A percentile compares a stretch with the other conserved stretches of the same genome.
Conservation (phyloP, 2,329 filamentous ascomycete species). For the Venturiaceae sp. region DNA sequence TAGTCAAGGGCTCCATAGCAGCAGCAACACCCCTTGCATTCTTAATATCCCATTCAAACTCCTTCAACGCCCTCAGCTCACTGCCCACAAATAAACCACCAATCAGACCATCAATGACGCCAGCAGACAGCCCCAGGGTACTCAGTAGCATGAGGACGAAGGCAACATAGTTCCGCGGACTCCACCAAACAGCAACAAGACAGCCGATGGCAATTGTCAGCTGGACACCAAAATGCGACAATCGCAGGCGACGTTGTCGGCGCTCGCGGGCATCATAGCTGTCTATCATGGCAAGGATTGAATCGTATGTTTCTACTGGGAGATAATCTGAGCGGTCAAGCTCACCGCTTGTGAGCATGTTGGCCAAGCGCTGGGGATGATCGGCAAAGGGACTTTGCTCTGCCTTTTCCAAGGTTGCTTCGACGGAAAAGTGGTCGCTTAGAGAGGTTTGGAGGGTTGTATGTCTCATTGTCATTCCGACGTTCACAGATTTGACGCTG, state of each 20-base stretch:
- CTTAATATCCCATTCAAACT: constrained; percentile 88
- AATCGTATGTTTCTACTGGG: constrained; percentile 50
- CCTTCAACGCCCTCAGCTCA: constrained; percentile 72
- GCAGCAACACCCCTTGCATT: constrained; percentile 45
- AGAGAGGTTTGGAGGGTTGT: constrained; percentile 74
- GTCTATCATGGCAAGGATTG: constrained; percentile 61
- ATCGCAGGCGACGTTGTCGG: constrained; percentile 60
- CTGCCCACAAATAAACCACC: constrained; percentile 77
- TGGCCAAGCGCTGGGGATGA: not conserved
- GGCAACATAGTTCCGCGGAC: constrained; percentile 61
- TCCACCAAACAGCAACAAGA: constrained; percentile 79
- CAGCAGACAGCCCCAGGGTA: constrained; percentile 65
- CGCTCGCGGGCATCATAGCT: constrained; percentile 63
- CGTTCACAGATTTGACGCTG: constrained; percentile 59
- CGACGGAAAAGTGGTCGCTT: constrained; percentile 90
- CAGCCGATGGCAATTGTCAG: constrained; percentile 62
- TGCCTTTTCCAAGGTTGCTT: constrained; percentile 55
- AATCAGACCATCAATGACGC: constrained; percentile 76
- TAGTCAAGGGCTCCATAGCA: not conserved
- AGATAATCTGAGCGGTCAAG: constrained; percentile 13
- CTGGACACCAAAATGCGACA: constrained; percentile 62
- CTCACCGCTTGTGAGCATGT: constrained; percentile 8
- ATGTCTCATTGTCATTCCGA: constrained; percentile 76
- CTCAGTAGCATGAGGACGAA: constrained; percentile 75
- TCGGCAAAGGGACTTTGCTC: not conserved